phyloP scores from a whole-genome alignment of 2,329 filamentous ascomycete species.

The Phaeosphaeria sp. region DNA sequence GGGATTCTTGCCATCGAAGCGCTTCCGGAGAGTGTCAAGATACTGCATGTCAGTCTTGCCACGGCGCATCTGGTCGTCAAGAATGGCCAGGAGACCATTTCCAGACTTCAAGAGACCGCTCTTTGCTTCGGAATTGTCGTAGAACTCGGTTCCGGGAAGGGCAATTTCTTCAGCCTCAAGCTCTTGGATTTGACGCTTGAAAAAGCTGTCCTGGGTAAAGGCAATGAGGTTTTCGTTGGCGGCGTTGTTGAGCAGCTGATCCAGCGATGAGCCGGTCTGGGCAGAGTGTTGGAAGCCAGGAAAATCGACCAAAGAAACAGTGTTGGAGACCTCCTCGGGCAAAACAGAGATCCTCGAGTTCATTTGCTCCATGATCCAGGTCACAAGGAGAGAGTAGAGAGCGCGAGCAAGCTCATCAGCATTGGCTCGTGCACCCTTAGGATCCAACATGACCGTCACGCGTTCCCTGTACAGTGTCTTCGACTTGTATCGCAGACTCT shows the following conservation, averaged over 20 bases:
- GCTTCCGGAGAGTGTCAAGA: conserved; percentile 86
- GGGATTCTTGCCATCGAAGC: conserved; percentile 93
- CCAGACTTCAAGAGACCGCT: conserved; percentile 89
- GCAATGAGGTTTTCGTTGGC: conserved; percentile 93
- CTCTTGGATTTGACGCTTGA: conserved; percentile 90
- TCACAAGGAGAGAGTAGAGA: conserved; percentile 90
- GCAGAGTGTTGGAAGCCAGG: conserved; percentile 89
- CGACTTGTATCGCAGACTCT: conserved; percentile 91
- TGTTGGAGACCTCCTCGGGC: conserved; percentile 90
- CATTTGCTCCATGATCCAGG: conserved; percentile 90
- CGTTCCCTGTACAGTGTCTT: conserved; percentile 96
- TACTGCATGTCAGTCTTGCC: conserved; percentile 89
- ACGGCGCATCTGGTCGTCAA: conserved; percentile 93
- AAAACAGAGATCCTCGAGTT: conserved; percentile 88
- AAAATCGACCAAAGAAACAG: conserved; percentile 93
- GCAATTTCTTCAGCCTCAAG: conserved; percentile 92
- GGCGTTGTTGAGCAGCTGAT: conserved; percentile 94
- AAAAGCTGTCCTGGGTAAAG: conserved; percentile 92
- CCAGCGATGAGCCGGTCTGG: conserved; percentile 82
- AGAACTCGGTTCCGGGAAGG: conserved; percentile 92
- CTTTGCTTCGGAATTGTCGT: conserved; percentile 95
- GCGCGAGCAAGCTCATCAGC: conserved; percentile 94
- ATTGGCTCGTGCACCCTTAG: conserved; percentile 85
- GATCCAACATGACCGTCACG: conserved; percentile 98
- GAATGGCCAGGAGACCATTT: conserved; percentile 90